phyloP scores from a whole-genome alignment of 2,329 filamentous ascomycete species.

The Blastomyces parvus region DNA sequence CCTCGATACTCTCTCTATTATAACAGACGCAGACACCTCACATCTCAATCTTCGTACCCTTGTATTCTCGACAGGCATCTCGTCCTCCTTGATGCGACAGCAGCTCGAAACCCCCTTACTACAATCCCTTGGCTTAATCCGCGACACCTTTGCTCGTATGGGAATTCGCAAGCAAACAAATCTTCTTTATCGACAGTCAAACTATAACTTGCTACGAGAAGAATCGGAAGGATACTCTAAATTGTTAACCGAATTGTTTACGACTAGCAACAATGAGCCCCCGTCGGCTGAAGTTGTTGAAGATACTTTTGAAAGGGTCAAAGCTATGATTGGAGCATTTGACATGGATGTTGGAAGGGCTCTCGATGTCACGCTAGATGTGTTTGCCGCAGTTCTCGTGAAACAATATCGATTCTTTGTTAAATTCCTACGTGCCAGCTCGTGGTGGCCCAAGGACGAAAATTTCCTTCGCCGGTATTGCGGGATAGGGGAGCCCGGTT shows the following conservation, averaged over 20 bases:
- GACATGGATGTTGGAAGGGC: constrained; percentile 93
- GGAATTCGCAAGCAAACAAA: constrained; percentile 88
- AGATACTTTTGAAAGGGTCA: constrained; percentile 82
- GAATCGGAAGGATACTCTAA: constrained; percentile 97
- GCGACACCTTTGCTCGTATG: constrained; percentile 73
- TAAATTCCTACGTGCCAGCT: constrained; percentile 80
- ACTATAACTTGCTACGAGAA: constrained; percentile 90
- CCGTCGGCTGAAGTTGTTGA: constrained; percentile 68
- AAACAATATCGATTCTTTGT: constrained; percentile 92
- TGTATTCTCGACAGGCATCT: constrained; percentile 62
- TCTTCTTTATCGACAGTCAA: constrained; percentile 85
- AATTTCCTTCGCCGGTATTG: constrained; percentile 34
- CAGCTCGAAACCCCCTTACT: constrained; percentile 73
- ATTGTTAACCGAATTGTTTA: constrained; percentile 89
- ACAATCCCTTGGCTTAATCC: constrained; percentile 66
- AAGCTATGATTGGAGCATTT: constrained; percentile 91
- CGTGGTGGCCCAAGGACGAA: constrained; percentile 82
- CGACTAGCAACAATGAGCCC: constrained; percentile 64
- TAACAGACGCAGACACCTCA: constrained; percentile 61
- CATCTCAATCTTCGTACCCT: constrained; percentile 54
- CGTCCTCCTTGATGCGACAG: constrained; percentile 62
- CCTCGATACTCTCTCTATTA: constrained; percentile 70
- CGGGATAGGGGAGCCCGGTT: constrained; percentile 42
- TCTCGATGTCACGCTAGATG: constrained; percentile 86
- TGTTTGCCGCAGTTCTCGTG: constrained; percentile 86